phyloP scores from a whole-genome alignment of 2,329 filamentous ascomycete genomes.

The Sporothrix brasiliensis region DNA sequence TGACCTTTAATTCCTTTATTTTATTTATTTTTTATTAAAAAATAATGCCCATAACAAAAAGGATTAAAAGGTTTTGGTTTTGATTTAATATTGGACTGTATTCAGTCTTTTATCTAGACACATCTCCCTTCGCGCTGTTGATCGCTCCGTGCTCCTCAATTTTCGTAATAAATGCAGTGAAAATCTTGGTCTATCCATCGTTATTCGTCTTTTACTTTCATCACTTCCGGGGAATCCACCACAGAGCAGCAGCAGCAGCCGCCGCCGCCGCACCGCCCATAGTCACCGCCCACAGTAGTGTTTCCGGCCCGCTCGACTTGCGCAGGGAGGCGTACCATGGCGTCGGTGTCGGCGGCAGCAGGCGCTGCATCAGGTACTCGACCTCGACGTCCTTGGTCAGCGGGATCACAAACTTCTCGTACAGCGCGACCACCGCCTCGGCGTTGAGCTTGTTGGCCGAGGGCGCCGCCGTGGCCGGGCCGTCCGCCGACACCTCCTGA shows the following conservation, averaged over 20 bases:
- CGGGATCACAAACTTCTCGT: conserved; percentile 90
- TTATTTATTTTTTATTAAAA: no score
- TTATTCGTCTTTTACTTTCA: conserved; percentile 27
- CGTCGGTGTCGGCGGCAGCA: conserved; percentile 45
- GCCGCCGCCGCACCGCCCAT: conserved; percentile 20
- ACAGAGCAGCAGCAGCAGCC: conserved; percentile 18
- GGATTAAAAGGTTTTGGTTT: background rate
- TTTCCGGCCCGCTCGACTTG: conserved; percentile 12
- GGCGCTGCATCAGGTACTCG: conserved; percentile 93
- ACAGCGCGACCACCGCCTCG: conserved; percentile 88
- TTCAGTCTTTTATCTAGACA: background rate
- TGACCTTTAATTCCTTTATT: background rate
- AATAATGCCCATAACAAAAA: no score
- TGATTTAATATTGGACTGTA: background rate
- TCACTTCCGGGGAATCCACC: conserved; percentile 32
- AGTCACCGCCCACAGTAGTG: conserved; percentile 22
- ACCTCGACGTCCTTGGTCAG: conserved; percentile 98
- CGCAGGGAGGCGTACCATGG: conserved; percentile 32
- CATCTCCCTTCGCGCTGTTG: background rate
- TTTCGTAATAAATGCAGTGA: background rate
- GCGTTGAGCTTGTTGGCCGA: conserved; percentile 76
- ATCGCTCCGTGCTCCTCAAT: background rate
- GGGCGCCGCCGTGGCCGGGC: conserved; percentile 56
- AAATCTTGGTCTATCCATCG: conserved; percentile 17
- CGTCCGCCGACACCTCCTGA: conserved; percentile 72